These are phyloP conservation scores for Limnomonas spitsbergensis DNA, from an alignment of 139 green algal genomes.

Conservation along the genomic window DNA sequence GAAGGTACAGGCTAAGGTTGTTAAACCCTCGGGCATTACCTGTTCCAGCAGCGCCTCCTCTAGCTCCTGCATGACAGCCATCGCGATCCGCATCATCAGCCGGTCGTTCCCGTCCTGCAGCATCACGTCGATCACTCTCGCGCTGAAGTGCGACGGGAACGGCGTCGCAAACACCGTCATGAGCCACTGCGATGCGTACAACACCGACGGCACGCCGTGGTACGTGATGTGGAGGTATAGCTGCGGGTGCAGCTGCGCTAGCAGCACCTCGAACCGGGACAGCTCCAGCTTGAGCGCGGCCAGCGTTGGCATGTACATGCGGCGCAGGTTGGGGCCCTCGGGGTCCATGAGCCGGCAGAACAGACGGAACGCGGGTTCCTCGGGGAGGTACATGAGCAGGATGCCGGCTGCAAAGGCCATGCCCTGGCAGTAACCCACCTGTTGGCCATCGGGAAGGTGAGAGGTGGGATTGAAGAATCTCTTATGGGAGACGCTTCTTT, in stretches of 20 bases:
- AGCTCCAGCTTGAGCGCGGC: slow-evolving; percentile 66
- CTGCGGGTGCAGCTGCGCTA: slow-evolving; percentile 36
- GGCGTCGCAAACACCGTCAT: slow-evolving; percentile 87
- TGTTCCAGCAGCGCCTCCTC: slow-evolving; percentile 62
- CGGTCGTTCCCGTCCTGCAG: slow-evolving; percentile 55
- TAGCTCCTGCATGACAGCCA: slow-evolving; percentile 69
- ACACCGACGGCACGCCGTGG: slow-evolving; percentile 66
- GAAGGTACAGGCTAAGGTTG: no score
- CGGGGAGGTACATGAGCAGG: slow-evolving; percentile 81
- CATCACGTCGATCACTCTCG: slow-evolving; percentile 85
- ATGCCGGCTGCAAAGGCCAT: slow-evolving; percentile 92
- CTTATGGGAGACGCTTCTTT: no score
- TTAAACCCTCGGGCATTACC: no score
- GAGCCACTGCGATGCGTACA: slow-evolving; percentile 89
- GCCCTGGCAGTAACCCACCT: slow-evolving; percentile 77
- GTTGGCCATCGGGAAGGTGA: neutral
- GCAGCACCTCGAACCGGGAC: slow-evolving; percentile 44
- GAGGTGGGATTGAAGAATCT: no score
- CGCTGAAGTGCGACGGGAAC: slow-evolving; percentile 77
- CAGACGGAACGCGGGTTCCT: slow-evolving; percentile 85
- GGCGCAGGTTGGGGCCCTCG: slow-evolving; percentile 66
- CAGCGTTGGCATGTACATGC: slow-evolving; percentile 78
- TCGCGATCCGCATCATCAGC: slow-evolving; percentile 55
- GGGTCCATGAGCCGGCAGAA: slow-evolving; percentile 63
- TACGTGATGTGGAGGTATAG: slow-evolving; percentile 33